phyloP scores from a whole-genome alignment of 2,329 filamentous ascomycete genomes.

The Xylaria arbuscula region DNA sequence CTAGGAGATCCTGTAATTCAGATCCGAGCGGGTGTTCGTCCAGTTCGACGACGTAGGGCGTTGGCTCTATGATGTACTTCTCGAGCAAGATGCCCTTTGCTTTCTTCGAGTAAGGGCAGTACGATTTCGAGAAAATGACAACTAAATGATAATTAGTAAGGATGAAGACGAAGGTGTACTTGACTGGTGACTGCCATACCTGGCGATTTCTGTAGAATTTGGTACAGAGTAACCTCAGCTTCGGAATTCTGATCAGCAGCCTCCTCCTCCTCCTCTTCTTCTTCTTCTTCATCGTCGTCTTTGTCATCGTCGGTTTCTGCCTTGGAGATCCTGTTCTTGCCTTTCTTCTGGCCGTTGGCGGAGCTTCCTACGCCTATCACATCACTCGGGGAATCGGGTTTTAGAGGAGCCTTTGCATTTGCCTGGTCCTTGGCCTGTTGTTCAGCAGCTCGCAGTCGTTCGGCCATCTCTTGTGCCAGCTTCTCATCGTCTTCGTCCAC shows the following conservation, averaged over 20 bases:
- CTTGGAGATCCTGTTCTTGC: constrained; percentile 64
- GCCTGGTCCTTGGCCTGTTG: constrained; percentile 75
- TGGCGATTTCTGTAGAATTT: constrained; percentile 84
- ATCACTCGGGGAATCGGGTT: constrained; percentile 67
- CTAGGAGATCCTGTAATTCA: constrained; percentile 77
- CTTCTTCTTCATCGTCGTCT: constrained; percentile 56
- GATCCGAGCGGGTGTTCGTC: constrained; percentile 82
- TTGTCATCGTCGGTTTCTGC: constrained; percentile 48
- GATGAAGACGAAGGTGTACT: background rate
- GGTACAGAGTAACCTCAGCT: constrained; percentile 77
- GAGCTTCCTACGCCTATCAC: constrained; percentile 70
- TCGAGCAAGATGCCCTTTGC: constrained; percentile 88
- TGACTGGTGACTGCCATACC: constrained; percentile 63
- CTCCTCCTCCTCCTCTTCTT: constrained; percentile 50
- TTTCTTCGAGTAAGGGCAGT: constrained; percentile 85
- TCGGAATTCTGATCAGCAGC: constrained; percentile 70
- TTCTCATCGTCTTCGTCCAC: constrained; percentile 67
- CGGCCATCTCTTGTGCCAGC: constrained; percentile 65
- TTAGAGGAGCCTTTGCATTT: constrained; percentile 72
- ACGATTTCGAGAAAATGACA: constrained; percentile 95
- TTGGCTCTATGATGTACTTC: constrained; percentile 83
- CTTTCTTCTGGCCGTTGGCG: constrained; percentile 60
- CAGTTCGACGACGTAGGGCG: constrained; percentile 89
- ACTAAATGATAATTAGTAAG: constrained; percentile 62
- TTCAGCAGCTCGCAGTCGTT: constrained; percentile 75